phyloP scores from a whole-genome alignment of 2,329 filamentous ascomycete species.

The Phaeophleospora eucalypticola region DNA sequence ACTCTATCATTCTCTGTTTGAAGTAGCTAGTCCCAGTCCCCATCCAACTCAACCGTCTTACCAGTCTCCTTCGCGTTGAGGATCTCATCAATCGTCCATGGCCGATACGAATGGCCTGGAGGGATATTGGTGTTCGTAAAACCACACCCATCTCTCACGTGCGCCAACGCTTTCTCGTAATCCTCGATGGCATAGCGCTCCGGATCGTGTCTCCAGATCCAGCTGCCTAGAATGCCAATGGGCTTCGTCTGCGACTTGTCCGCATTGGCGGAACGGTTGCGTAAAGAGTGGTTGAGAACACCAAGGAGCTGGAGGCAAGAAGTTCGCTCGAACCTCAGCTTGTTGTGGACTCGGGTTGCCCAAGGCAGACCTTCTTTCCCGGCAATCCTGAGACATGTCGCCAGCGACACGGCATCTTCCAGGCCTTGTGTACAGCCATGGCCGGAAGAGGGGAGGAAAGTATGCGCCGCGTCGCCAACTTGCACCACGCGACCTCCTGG shows the following conservation, averaged over 20 bases:
- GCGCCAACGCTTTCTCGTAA: conserved; percentile 1
- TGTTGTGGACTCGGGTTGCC: conserved; percentile 30
- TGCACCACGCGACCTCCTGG: conserved; percentile 42
- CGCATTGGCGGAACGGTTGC: neutral
- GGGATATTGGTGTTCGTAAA: conserved; percentile 3
- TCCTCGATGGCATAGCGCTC: conserved; percentile 5
- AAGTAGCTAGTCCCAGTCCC: conserved; percentile 8
- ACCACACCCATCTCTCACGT: neutral
- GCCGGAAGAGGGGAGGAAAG: conserved; percentile 42
- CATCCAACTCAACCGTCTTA: conserved; percentile 4
- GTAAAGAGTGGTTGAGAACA: conserved; percentile 10
- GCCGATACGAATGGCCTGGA: neutral
- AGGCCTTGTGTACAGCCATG: conserved; percentile 47
- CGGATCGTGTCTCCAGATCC: conserved; percentile 8
- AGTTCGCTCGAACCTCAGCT: conserved; percentile 22
- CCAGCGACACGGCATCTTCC: conserved; percentile 44
- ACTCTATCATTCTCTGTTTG: no score
- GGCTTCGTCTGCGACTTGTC: neutral
- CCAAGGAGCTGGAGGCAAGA: conserved; percentile 18
- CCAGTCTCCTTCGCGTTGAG: conserved; percentile 1
- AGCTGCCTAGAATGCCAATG: neutral
- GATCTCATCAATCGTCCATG: conserved; percentile 5
- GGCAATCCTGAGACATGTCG: conserved; percentile 42
- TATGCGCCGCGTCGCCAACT: conserved; percentile 45
- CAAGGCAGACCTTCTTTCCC: conserved; percentile 38